These are phyloP conservation scores for Garcia nutans DNA, from an alignment of 345 rosid genomes.

Conservation along the genomic window DNA sequence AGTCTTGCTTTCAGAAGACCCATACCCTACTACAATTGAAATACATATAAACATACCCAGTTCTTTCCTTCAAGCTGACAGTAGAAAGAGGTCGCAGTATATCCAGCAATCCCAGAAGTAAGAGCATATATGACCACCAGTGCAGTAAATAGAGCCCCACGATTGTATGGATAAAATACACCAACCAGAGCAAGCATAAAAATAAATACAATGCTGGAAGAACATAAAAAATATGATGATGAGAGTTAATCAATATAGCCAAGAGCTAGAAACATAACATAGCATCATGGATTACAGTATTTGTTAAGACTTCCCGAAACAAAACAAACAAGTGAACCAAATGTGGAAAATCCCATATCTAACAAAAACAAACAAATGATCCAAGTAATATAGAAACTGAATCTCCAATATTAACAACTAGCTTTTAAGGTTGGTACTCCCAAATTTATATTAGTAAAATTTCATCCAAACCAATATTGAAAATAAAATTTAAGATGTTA, in stretches of 20 bases:
- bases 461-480: no score
- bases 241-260: background rate
- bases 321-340: no score
- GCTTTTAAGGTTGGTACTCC: no score
- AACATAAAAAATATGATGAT: background rate
- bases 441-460: no score
- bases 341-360: no score
- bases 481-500: no score
- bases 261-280: background rate
- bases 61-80: slow-evolving; percentile 88
- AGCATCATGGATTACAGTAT: background rate
- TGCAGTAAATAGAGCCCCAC: slow-evolving; percentile 90
- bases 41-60: slow-evolving; percentile 51
- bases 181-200: slow-evolving; percentile 87
- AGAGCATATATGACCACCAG: slow-evolving; percentile 85
- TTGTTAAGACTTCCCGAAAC: no score
- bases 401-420: no score
- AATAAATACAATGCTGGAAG: slow-evolving; percentile 66
- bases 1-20: background rate
- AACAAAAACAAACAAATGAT: no score
- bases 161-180: slow-evolving; percentile 87
- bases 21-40: background rate
- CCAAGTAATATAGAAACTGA: no score
- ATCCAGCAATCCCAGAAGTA: slow-evolving; percentile 89
- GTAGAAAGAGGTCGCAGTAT: slow-evolving; percentile 75